Conservation (phyloP, 805 yeast species). For the Starmerella kuoi region DNA sequence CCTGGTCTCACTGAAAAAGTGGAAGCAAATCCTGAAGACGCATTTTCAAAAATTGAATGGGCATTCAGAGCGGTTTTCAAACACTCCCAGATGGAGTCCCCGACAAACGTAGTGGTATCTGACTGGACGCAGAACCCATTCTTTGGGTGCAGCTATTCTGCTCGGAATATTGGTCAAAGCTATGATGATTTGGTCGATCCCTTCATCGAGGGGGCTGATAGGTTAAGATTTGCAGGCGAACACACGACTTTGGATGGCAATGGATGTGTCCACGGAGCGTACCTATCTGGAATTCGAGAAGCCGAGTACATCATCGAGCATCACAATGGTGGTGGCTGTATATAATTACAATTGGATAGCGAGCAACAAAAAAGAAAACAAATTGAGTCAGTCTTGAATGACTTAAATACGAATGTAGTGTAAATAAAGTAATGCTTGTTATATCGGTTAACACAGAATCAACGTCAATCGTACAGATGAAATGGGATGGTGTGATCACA, state of each 20-base stretch:
- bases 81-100: constrained; percentile 22
- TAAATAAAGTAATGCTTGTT: no score
- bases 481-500: no score
- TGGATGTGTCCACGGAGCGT: constrained; percentile 89
- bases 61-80: constrained; percentile 28
- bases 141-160: constrained; percentile 66
- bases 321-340: background rate
- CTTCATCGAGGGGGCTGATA: constrained; percentile 46
- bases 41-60: constrained; percentile 52
- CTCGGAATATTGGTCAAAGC: constrained; percentile 56
- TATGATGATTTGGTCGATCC: constrained; percentile 50
- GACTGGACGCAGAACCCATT: constrained; percentile 64
- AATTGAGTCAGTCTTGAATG: no score
- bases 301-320: constrained; percentile 33
- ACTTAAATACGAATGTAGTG: no score
- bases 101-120: constrained; percentile 35
- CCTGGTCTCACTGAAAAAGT: constrained; percentile 56
- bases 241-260: constrained; percentile 78
- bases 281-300: constrained; percentile 58
- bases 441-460: no score
- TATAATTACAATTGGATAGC: no score
- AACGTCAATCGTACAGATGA: no score
- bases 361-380: no score
- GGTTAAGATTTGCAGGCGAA: constrained; percentile 79
- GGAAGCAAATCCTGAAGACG: constrained; percentile 38